A percentile compares a stretch with the other conserved stretches of the same genome.
phyloP scores from a whole-genome alignment of 2,329 filamentous ascomycete species.

The Xylariaceae sp. region DNA sequence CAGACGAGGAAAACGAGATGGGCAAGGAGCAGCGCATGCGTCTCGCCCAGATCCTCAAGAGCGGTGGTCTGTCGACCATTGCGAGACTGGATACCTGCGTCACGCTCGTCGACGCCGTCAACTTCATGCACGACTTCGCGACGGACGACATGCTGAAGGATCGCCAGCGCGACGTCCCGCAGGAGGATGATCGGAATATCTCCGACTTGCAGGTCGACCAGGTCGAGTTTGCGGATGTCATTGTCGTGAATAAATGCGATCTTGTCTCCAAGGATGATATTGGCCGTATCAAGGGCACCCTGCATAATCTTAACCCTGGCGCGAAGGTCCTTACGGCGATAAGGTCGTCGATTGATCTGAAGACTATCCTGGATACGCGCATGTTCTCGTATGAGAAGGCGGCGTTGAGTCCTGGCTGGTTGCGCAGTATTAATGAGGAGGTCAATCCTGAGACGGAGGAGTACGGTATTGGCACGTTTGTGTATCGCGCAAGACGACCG shows the following conservation, averaged over 20 bases:
- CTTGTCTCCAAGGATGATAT: slow-evolving; percentile 41
- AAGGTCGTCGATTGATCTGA: slow-evolving; percentile 48
- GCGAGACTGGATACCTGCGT: slow-evolving; percentile 65
- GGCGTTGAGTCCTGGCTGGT: slow-evolving; percentile 62
- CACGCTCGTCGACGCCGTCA: slow-evolving; percentile 69
- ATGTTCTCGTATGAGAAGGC: slow-evolving; percentile 61
- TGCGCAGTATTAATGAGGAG: slow-evolving; percentile 65
- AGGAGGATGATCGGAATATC: slow-evolving; percentile 67
- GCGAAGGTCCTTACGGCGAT: slow-evolving; percentile 60
- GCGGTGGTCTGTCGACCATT: slow-evolving; percentile 61
- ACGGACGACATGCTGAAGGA: slow-evolving; percentile 63
- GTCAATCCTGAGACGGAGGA: slow-evolving; percentile 68
- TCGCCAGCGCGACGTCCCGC: slow-evolving; percentile 53
- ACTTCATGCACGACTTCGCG: slow-evolving; percentile 66
- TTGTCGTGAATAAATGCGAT: slow-evolving; percentile 67
- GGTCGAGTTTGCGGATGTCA: slow-evolving; percentile 71
- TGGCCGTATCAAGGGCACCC: slow-evolving; percentile 46
- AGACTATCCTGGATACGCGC: slow-evolving; percentile 59
- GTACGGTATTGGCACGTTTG: slow-evolving; percentile 66
- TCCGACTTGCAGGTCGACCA: slow-evolving; percentile 73
- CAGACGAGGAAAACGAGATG: slow-evolving; percentile 24
- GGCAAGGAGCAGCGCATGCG: slow-evolving; percentile 23
- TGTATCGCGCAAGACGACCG: slow-evolving; percentile 57
- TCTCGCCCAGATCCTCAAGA: slow-evolving; percentile 29
- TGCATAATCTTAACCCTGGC: slow-evolving; percentile 59